Conservation (phyloP, 306 rosid genomes). For the Quillaja saponaria region DNA sequence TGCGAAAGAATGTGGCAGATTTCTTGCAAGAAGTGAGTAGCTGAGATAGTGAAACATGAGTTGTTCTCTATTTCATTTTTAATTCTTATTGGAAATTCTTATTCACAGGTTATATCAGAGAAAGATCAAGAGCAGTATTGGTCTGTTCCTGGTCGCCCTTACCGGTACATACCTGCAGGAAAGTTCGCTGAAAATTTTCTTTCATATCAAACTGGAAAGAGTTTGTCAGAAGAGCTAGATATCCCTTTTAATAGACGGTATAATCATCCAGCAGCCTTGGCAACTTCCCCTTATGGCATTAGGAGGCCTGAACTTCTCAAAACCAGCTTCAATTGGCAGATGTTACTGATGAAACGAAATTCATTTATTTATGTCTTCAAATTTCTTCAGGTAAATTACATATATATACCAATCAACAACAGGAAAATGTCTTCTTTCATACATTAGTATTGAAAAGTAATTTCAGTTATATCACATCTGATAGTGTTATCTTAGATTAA, state of each 20-base stretch:
- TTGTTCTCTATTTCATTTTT: conserved; percentile 28
- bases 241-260: conserved; percentile 76
- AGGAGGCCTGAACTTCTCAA: conserved; percentile 68
- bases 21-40: conserved; percentile 95
- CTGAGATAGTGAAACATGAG: conserved; percentile 19
- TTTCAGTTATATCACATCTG: conserved; percentile 4
- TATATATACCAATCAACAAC: background rate
- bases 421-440: background rate
- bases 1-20: conserved; percentile 93
- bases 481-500: background rate
- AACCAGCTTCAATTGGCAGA: conserved; percentile 81
- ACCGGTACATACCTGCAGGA: conserved; percentile 72
- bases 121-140: conserved; percentile 99
- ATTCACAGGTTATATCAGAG: conserved; percentile 77
- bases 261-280: conserved; percentile 94
- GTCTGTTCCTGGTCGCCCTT: conserved; percentile 71
- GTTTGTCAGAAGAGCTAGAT: conserved; percentile 63
- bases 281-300: conserved; percentile 70
- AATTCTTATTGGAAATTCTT: conserved; percentile 28
- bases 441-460: conserved; percentile 18
- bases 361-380: conserved; percentile 90
- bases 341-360: conserved; percentile 85
- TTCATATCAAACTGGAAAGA: conserved; percentile 63
- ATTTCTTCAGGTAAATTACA: conserved; percentile 76
- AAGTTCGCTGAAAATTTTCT: conserved; percentile 82